phyloP scores from a whole-genome alignment of 306 rosid genomes.

The Erythrophleum fordii region DNA sequence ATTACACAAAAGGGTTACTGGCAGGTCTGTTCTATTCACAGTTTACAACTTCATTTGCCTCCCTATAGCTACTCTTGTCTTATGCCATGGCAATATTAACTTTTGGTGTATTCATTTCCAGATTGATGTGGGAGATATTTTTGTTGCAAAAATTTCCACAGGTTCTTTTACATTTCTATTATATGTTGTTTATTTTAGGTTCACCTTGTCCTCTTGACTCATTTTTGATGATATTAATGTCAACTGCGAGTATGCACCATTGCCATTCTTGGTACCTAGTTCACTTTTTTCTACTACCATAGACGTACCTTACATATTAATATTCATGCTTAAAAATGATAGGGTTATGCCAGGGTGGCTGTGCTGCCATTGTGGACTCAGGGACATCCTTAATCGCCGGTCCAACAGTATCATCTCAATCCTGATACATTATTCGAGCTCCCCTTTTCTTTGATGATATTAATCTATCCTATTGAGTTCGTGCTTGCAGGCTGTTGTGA shows the following conservation, averaged over 20 bases:
- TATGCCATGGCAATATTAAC: conserved; percentile 28
- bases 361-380: conserved; percentile 73
- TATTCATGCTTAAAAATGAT: conserved; percentile 22
- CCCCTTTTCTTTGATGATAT: conserved; percentile 7
- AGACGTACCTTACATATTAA: background rate
- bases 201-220: conserved; percentile 22
- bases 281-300: background rate
- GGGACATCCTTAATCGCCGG: conserved; percentile 77
- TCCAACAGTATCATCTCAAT: conserved; percentile 61
- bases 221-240: background rate
- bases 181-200: conserved; percentile 4
- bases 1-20: conserved; percentile 66
- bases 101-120: conserved; percentile 41
- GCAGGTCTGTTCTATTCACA: conserved; percentile 55
- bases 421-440: conserved; percentile 1
- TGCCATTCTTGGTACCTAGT: background rate
- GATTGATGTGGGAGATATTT: conserved; percentile 72
- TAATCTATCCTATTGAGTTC: conserved; percentile 31
- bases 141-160: conserved; percentile 64
- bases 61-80: conserved; percentile 29
- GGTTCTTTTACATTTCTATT: conserved; percentile 46
- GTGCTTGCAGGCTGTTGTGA: conserved; percentile 60
- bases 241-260: background rate
- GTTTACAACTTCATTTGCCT: conserved; percentile 23
- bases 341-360: conserved; percentile 66